Evolutionary conservation across 2,329 filamentous ascomycete genomes (phyloP).

Genomic region (Daldinia eschscholtzii): DNA sequence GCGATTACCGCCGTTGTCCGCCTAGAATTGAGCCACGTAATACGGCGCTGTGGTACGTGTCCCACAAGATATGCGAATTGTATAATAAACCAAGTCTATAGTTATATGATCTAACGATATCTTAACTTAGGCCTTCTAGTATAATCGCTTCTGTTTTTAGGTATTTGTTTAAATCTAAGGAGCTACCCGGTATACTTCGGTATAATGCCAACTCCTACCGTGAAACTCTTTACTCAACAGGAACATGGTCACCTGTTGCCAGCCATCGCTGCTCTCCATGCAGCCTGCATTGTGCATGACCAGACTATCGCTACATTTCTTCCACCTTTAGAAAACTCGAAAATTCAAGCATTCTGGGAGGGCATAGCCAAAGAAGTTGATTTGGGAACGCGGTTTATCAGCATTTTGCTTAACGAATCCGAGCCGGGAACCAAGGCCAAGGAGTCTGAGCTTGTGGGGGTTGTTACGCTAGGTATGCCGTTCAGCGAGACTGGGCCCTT

Average conservation of each 20-base stretch:
- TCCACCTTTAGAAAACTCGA: background rate
- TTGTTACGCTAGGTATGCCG: slow-evolving; percentile 67
- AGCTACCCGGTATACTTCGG: background rate
- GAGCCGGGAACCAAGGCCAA: slow-evolving; percentile 53
- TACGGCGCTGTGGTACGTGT: background rate
- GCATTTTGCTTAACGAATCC: slow-evolving; percentile 61
- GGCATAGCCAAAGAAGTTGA: background rate
- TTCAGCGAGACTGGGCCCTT: slow-evolving; percentile 68
- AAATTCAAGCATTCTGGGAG: slow-evolving; percentile 5
- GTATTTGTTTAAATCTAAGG: background rate
- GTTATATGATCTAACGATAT: background rate
- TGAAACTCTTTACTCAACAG: slow-evolving; percentile 9
- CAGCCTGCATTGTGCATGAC: slow-evolving; percentile 11
- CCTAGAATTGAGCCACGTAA: slow-evolving; percentile 1
- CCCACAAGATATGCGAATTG: background rate
- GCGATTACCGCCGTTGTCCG: background rate
- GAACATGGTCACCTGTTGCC: slow-evolving; percentile 12
- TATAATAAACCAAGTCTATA: background rate
- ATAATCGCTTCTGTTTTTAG: background rate
- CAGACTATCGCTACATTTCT: slow-evolving; percentile 8
- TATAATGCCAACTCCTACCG: background rate
- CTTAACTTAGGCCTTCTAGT: background rate
- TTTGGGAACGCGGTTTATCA: slow-evolving; percentile 62
- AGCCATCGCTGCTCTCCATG: slow-evolving; percentile 9
- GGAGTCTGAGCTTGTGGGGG: slow-evolving; percentile 59